Evolutionary conservation across 345 rosid genomes (phyloP), one percentile per base, ranked within the genome.

Genomic region (Populus tremula): DNA sequence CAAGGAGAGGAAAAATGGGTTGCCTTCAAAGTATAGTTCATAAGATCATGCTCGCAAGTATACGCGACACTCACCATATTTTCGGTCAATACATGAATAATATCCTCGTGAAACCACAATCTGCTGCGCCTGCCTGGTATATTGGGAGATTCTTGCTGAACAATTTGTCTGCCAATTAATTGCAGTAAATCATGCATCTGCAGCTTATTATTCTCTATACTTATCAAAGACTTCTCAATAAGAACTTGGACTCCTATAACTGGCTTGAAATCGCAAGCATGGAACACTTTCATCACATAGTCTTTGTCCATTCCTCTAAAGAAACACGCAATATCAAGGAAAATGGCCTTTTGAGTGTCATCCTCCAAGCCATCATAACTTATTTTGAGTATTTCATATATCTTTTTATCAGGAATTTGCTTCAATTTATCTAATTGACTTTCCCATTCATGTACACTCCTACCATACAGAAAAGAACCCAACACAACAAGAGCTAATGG

Each of bases 281-380:
- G 76, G 20, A 82, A 36, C 31, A 78, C n/a, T 29, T 70, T 38
- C 21, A 21, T 38, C 5, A 70, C 69, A 20, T 33, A 61, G 67
- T 70, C 73, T 39, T 16, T 41, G 10, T 75, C 78, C 76, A 56
- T 16, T 1, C 84, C 84, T 39, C 64, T 77, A 41, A 82, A 78
- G 76, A 82, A 82, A 65, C 84, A 82, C 1, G 78, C 84, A 61
- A 74, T 69, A 39, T 80, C 79, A 31, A 75, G 67, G 66, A 69
- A 76, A 59, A 77, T 77, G 45, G 56, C 59, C 68, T 70, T 70
- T 71, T 77, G 70, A 45, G 53, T 0, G 53, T 63, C 10, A 59
- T 33, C 43, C 25, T 77, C 80, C 54, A 77, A 23, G 12, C 80
- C 75, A 31, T 77, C 80, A 45, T 39, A 77, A 35, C 80, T 77